Percentiles rank a stretch among this genome's conserved stretches.
Evolutionary conservation across 495 filamentous ascomycete genomes (phyloP).

Genomic region (Penicillium ucsense): DNA sequence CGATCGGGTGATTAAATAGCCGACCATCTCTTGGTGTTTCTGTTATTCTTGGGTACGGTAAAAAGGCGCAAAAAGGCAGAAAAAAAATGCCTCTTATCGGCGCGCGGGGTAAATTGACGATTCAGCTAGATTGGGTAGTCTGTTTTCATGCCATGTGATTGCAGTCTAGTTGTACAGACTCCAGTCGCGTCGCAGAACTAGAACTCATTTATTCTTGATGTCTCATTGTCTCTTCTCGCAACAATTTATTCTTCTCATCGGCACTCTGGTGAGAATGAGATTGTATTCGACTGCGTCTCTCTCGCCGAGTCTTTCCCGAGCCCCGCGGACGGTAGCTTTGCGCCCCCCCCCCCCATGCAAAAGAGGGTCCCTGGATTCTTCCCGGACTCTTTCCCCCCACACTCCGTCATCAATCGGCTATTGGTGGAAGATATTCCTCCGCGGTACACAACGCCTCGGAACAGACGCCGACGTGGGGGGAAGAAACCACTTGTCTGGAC

Average conservation of each 20-base stretch:
- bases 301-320: neutral
- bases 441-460: slow-evolving; percentile 15
- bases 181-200: neutral
- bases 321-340: neutral
- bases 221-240: neutral
- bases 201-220: neutral
- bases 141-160: too few relatives aligned
- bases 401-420: slow-evolving; percentile 3
- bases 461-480: slow-evolving; percentile 22
- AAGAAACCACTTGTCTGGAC: neutral
- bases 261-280: too few relatives aligned
- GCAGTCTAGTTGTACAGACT: too few relatives aligned
- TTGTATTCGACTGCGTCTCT: neutral
- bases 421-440: slow-evolving; percentile 20
- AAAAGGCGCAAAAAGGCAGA: too few relatives aligned
- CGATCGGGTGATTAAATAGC: neutral
- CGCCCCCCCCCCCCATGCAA: slow-evolving; percentile 2
- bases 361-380: neutral
- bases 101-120: neutral
- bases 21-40: neutral
- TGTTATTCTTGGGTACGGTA: too few relatives aligned
- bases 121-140: too few relatives aligned
- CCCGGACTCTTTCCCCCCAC: slow-evolving; percentile 7
- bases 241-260: too few relatives aligned
- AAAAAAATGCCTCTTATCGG: neutral